Evolutionary conservation across 2,329 filamentous ascomycete species (phyloP).

Genomic region (Aureobasidium mangrovei): DNA sequence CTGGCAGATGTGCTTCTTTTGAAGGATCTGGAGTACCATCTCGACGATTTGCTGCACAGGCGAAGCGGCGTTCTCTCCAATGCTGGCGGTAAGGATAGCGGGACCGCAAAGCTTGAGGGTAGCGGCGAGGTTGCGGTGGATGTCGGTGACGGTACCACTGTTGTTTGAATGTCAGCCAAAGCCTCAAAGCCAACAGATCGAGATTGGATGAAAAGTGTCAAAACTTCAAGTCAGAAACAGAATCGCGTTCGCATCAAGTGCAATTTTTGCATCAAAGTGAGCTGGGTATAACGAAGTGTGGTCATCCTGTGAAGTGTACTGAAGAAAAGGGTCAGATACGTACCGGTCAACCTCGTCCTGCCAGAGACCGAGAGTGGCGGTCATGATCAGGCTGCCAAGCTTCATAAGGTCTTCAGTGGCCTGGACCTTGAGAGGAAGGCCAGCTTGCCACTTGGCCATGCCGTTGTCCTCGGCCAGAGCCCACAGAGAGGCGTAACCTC

Average conservation of each 20-base stretch:
- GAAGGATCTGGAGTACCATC: slow-evolving; percentile 69
- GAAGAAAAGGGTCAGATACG: slow-evolving; percentile 36
- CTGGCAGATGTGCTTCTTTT: slow-evolving; percentile 86
- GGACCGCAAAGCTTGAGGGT: slow-evolving; percentile 88
- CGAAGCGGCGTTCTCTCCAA: slow-evolving; percentile 46
- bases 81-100: slow-evolving; percentile 58
- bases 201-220: not conserved
- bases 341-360: slow-evolving; percentile 88
- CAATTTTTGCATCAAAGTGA: slow-evolving; percentile 90
- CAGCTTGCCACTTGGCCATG: slow-evolving; percentile 77
- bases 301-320: slow-evolving; percentile 61
- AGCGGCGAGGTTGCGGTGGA: slow-evolving; percentile 86
- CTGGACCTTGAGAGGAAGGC: slow-evolving; percentile 71
- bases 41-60: slow-evolving; percentile 55
- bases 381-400: slow-evolving; percentile 77
- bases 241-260: slow-evolving; percentile 82
- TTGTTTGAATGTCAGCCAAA: slow-evolving; percentile 19
- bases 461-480: slow-evolving; percentile 72
- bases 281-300: slow-evolving; percentile 92
- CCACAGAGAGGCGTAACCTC: slow-evolving; percentile 86
- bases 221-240: slow-evolving; percentile 20
- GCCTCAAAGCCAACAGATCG: slow-evolving; percentile 22
- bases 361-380: slow-evolving; percentile 77
- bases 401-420: slow-evolving; percentile 73
- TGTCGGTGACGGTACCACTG: slow-evolving; percentile 82